A percentile compares a stretch with the other conserved stretches of the same genome.
Conservation (phyloP, 176 grass and related monocot species). For the Dendrocalamus sinicus region DNA sequence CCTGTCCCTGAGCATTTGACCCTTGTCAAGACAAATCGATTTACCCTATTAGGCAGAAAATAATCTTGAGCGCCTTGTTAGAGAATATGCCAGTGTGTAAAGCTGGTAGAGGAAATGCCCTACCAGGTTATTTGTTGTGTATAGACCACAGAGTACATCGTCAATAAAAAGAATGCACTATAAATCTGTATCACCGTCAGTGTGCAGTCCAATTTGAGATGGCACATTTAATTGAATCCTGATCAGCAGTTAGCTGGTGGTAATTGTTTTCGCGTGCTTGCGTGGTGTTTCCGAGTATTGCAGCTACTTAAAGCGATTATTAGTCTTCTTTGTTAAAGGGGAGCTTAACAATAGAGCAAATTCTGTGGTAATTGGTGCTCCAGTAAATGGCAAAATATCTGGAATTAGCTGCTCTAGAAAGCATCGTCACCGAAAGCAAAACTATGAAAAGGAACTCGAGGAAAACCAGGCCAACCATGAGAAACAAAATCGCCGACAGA, state of each 20-base stretch:
- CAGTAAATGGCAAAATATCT: too few species aligned
- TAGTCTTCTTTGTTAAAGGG: too few species aligned
- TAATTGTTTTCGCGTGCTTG: background rate
- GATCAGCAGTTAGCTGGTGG: background rate
- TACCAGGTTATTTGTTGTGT: conserved; percentile 42
- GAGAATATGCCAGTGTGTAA: conserved; percentile 17
- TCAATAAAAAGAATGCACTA: conserved; percentile 2
- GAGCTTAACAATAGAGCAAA: too few species aligned
- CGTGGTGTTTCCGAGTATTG: background rate
- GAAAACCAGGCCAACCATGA: background rate
- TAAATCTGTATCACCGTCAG: background rate
- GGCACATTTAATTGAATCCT: background rate
- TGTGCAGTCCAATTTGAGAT: background rate
- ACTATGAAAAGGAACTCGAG: background rate
- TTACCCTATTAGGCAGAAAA: background rate
- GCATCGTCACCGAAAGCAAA: too few species aligned
- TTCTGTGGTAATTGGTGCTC: too few species aligned
- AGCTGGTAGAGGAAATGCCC: conserved; percentile 32
- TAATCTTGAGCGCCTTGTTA: conserved; percentile 12
- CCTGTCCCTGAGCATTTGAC: too few species aligned
- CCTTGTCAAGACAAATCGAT: too few species aligned
- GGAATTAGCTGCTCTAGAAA: too few species aligned
- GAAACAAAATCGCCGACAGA: conserved; percentile 7
- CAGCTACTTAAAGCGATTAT: too few species aligned
- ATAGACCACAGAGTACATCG: conserved; percentile 10